A percentile compares a stretch with the other conserved stretches of the same genome.
Conservation (phyloP, 148 eudicot genomes). For the Rhododendron ovatum region DNA sequence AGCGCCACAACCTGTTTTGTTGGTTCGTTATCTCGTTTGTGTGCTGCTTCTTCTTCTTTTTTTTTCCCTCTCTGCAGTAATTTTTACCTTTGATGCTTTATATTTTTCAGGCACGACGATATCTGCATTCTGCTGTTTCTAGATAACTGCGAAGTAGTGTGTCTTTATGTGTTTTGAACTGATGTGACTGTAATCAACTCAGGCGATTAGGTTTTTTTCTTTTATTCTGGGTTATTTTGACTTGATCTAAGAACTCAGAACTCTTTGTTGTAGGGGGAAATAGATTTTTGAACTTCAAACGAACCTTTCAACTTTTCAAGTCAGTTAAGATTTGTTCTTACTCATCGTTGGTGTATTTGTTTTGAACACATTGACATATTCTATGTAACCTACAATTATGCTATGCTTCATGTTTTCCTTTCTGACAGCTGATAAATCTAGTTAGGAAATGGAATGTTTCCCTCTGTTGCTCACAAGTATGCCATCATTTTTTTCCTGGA, state of each 20-base stretch:
- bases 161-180: not conserved
- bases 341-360: not conserved
- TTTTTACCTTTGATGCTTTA: not conserved
- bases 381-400: not conserved
- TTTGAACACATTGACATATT: not conserved
- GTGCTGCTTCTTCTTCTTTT: not conserved
- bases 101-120: not conserved
- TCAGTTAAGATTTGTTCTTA: not conserved
- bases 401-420: not conserved
- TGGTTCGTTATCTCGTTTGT: not conserved
- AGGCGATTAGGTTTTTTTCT: not conserved
- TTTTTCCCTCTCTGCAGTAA: not conserved
- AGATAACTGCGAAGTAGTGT: not conserved
- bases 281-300: not conserved
- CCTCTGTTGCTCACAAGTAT: not conserved
- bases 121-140: not conserved
- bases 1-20: not conserved
- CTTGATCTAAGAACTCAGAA: not conserved
- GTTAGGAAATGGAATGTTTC: not conserved
- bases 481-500: too few relatives aligned
- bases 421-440: not conserved
- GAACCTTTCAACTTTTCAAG: not conserved
- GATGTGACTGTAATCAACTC: not conserved
- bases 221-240: not conserved
- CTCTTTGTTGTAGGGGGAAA: not conserved